Base-by-base conservation (phyloP, 2,329 filamentous ascomycete genomes). In the Alternaria ventricosa region DNA sequence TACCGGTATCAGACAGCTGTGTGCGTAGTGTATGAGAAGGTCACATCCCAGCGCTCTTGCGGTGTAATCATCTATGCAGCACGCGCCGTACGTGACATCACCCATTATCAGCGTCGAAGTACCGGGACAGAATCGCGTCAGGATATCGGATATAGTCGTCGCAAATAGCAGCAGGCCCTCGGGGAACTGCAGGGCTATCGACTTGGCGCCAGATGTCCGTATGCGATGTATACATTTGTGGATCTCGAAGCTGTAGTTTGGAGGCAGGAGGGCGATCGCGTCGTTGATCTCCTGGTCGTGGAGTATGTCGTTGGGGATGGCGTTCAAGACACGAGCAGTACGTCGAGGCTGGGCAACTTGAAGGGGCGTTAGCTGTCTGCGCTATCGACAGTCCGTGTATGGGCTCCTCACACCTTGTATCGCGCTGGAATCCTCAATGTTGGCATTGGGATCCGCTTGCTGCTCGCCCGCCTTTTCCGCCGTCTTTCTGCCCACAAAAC, bases 241-340 rank as follows among this genome's bases (percentile, higher is more conserved):
- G 60, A 99, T 94, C 83, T 99, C 96, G 79, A 99, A 99, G 73
- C 92, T 95, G 86, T 99, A 99, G 84, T 99, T 99, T n/a, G 88
- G 84, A 1, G 96, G 96, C 3, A 99, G 88, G 30, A 99, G 87
- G 6, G 89, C 86, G 62, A 98, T 94, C 4, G 96, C 96, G 47
- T 90, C 91, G 79, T 95, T 95, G 75, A 99, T 92, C 51, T 91
- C 92, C 51, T 89, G 85, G 75, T 99, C 91, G 67, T 97, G 87
- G 20, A 96, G 85, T 67, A 99, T 97, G 67, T 95, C 91, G 15
- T 90, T 86, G 3, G 96, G 95, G 1, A 99, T 92, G 76, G 96
- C 92, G 78, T 97, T 98, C 64, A 98, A 82, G n/a, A 94, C 88
- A 68, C 96, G 87, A 1, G 92, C 90, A 15, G 90, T 86, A 73